Percentiles rank a stretch among this genome's conserved stretches.
Conservation (phyloP, 1,284 basidiomycete genomes). For the Lignosus rhinocerotis region DNA sequence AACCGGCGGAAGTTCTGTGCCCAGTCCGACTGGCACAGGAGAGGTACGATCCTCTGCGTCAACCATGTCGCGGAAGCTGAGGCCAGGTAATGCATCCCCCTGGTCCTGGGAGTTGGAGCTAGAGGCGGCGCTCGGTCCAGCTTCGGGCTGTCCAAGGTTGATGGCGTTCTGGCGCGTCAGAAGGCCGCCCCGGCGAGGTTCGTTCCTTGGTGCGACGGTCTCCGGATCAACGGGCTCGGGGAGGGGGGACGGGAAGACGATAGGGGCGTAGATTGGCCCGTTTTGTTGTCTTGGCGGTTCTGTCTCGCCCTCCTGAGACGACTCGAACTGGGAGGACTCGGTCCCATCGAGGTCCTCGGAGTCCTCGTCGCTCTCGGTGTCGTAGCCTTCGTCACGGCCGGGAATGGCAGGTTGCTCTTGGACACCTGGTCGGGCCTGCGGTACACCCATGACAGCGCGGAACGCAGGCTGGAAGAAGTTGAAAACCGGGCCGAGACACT, state of each 20-base stretch:
- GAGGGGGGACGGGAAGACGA: background rate
- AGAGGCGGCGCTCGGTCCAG: background rate
- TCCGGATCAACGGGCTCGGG: background rate
- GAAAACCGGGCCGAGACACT: background rate
- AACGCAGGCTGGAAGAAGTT: background rate
- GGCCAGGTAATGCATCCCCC: background rate
- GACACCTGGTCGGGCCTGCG: background rate
- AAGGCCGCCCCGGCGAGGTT: too few relatives aligned
- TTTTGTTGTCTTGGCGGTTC: background rate
- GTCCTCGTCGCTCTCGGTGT: background rate
- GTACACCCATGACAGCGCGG: background rate
- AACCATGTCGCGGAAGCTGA: background rate
- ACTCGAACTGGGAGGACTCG: background rate
- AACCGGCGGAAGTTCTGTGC: background rate
- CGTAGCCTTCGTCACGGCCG: background rate
- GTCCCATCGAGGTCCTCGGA: background rate
- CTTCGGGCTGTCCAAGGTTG: background rate
- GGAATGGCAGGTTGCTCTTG: background rate
- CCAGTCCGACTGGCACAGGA: background rate
- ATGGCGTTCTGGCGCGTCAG: constrained; percentile 8
- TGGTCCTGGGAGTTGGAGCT: background rate
- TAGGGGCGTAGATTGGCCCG: background rate
- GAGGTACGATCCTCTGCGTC: background rate
- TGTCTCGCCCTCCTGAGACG: background rate
- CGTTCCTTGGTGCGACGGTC: too few relatives aligned